phyloP scores from a whole-genome alignment of 345 rosid species.

The Populus alba region DNA sequence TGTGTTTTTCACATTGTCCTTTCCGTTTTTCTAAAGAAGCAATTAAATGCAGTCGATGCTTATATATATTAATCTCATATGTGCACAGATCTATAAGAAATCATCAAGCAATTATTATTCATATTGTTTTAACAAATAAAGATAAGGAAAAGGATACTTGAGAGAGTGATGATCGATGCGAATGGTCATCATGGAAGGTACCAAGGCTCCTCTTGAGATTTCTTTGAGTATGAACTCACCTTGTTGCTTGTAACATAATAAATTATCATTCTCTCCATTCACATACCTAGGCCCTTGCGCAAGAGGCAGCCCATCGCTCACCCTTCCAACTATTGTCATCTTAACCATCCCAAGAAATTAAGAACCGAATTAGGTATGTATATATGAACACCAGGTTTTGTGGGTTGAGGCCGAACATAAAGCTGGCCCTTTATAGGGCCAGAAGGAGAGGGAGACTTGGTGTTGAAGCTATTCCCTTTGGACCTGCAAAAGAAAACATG shows the following conservation, averaged over 20 bases:
- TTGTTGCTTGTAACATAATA: slow-evolving; percentile 47
- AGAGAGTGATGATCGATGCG: slow-evolving; percentile 49
- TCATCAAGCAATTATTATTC: too few relatives aligned
- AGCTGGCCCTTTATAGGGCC: not conserved
- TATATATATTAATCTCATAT: too few relatives aligned
- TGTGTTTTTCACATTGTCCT: too few relatives aligned
- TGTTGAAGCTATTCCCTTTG: not conserved
- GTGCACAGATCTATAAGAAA: too few relatives aligned
- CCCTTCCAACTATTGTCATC: slow-evolving; percentile 56
- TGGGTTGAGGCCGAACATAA: not conserved
- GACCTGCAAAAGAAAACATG: not conserved
- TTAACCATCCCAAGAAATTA: slow-evolving; percentile 37
- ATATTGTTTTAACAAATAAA: not conserved
- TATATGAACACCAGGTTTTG: not conserved
- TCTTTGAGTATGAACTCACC: slow-evolving; percentile 48
- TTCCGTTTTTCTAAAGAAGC: too few relatives aligned
- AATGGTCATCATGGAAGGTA: slow-evolving; percentile 43
- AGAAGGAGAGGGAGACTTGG: not conserved
- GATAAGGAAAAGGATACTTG: slow-evolving; percentile 39
- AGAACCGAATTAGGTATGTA: not conserved
- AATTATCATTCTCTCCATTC: slow-evolving; percentile 24
- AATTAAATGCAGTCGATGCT: too few relatives aligned
- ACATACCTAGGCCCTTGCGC: slow-evolving; percentile 35
- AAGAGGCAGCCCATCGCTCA: slow-evolving; percentile 52
- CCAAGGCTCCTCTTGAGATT: slow-evolving; percentile 42